phyloP scores from a whole-genome alignment of 2,329 filamentous ascomycete species.

The Penicillium sp. region DNA sequence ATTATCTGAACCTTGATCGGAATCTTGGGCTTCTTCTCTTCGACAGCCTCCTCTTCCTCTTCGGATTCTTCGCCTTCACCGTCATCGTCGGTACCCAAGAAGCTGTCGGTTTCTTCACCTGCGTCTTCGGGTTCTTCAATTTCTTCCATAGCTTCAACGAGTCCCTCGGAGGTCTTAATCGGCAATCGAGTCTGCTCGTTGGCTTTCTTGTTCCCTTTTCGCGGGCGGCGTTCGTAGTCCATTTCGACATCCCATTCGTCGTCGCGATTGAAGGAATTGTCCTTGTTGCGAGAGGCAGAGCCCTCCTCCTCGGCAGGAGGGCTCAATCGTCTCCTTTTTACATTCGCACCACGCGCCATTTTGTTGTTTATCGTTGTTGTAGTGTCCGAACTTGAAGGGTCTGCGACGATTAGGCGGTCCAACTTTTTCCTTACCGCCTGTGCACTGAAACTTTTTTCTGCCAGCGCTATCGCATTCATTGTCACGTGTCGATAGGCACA shows the following conservation, averaged over 20 bases:
- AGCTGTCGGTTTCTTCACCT: slow-evolving; percentile 60
- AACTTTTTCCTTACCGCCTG: slow-evolving; percentile 1
- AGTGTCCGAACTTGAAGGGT: slow-evolving; percentile 9
- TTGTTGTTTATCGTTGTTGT: slow-evolving; percentile 11
- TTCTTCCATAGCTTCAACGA: slow-evolving; percentile 60
- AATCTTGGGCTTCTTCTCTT: slow-evolving; percentile 59
- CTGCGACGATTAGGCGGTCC: slow-evolving; percentile 16
- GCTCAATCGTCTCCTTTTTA: slow-evolving; percentile 52
- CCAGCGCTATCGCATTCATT: background rate
- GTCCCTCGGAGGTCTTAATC: slow-evolving; percentile 80
- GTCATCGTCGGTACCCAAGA: slow-evolving; percentile 60
- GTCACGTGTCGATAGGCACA: slow-evolving; percentile 1
- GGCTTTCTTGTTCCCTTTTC: slow-evolving; percentile 72
- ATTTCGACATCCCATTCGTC: slow-evolving; percentile 89
- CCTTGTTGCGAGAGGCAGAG: slow-evolving; percentile 30
- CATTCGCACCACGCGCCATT: slow-evolving; percentile 49
- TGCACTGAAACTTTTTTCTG: slow-evolving; percentile 8
- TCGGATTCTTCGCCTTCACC: slow-evolving; percentile 51
- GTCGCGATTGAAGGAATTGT: slow-evolving; percentile 68
- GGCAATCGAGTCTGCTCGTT: slow-evolving; percentile 74
- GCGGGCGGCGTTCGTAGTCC: slow-evolving; percentile 77
- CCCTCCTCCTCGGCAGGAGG: slow-evolving; percentile 42
- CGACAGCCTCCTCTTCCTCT: slow-evolving; percentile 50
- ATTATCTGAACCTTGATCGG: slow-evolving; percentile 76
- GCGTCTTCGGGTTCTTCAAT: slow-evolving; percentile 47